Base-by-base conservation (phyloP, 306 rosid species). In the Albizia julibrissin region DNA sequence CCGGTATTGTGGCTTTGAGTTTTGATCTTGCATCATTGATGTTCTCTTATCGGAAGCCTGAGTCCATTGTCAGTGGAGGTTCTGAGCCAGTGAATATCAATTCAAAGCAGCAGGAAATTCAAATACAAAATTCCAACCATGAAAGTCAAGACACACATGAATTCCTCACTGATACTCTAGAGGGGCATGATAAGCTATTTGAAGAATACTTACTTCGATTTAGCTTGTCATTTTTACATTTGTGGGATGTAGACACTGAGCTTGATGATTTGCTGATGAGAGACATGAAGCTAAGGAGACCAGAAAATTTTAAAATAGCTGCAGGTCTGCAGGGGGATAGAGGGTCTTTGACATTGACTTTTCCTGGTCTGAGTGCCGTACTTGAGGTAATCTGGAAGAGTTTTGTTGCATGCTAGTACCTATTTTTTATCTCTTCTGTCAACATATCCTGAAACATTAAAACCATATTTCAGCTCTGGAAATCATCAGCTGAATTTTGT, bases 321-420 rank as follows among this genome's bases (percentile, higher is more conserved):
- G 90, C 94, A 66, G 99, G 99, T 81, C 87, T 95, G 84, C 94
- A 86, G 80, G 99, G 99, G 76, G 99, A 95, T 85, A 91, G 88
- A 84, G 99, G 99, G 43, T 93, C 99, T 69, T 75, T 95, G 87
- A 95, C 99, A 24, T 86, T 95, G 88, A 85, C 90, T 31, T 95
- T 95, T 92, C 99, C 98, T 83, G 88, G 90, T 83, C 83, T 80
- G 82, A 84, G 81, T 87, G 87, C 99, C 52, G 84, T 76, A 76
- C 93, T 92, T 39, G 94, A 95, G 99, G 99, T 92, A 92, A 83
- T 79, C 76, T 79, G 78, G 75, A 81, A 72, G 76, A 81, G 44
- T 39, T 82, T 78, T 69, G 59, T 83, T 87, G 84, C 82, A 74
- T 82, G 49, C 85, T 68, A 86, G 78, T 69, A 69, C 24, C 76